These are phyloP conservation scores for Pseudomicrostroma phylloplanum DNA, from an alignment of 1,284 basidiomycete genomes.

Conservation along the genomic window DNA sequence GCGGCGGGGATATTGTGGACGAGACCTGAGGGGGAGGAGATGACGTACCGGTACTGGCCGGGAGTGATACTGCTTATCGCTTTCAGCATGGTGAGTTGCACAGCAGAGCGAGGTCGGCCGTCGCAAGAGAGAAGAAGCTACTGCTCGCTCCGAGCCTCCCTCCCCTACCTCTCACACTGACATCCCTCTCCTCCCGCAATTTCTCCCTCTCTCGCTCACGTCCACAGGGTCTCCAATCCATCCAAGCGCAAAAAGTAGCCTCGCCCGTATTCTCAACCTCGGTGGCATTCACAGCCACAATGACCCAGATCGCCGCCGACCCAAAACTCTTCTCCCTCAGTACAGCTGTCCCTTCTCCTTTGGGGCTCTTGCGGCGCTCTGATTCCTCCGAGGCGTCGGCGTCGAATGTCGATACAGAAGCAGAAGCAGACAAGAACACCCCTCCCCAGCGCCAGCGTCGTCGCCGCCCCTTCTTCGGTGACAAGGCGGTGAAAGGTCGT, in stretches of 20 bases:
- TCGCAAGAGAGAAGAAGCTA: too few relatives aligned
- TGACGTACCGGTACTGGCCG: constrained; percentile 33
- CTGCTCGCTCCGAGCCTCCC: background rate
- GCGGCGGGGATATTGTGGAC: constrained; percentile 33
- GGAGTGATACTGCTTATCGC: constrained; percentile 20
- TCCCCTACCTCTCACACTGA: background rate
- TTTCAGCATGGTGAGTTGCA: background rate
- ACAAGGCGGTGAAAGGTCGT: constrained; percentile 19
- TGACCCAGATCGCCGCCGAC: constrained; percentile 39
- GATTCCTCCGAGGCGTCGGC: background rate
- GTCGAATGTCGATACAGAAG: background rate
- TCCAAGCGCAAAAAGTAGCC: constrained; percentile 34
- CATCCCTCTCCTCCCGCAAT: background rate
- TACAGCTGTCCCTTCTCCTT: background rate
- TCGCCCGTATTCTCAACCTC: constrained; percentile 38
- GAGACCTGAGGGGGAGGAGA: constrained; percentile 25
- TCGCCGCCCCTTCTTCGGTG: background rate
- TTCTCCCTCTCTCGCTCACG: too few relatives aligned
- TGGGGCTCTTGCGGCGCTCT: constrained; percentile 17
- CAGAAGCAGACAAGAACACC: background rate
- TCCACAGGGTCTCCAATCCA: constrained; percentile 38
- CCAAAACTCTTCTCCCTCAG: constrained; percentile 30
- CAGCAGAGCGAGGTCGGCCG: too few relatives aligned
- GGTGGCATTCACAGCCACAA: constrained; percentile 41
- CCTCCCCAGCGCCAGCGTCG: too few relatives aligned